Evolutionary conservation across 345 rosid species (phyloP).

Genomic region (Corchorus capsularis): DNA sequence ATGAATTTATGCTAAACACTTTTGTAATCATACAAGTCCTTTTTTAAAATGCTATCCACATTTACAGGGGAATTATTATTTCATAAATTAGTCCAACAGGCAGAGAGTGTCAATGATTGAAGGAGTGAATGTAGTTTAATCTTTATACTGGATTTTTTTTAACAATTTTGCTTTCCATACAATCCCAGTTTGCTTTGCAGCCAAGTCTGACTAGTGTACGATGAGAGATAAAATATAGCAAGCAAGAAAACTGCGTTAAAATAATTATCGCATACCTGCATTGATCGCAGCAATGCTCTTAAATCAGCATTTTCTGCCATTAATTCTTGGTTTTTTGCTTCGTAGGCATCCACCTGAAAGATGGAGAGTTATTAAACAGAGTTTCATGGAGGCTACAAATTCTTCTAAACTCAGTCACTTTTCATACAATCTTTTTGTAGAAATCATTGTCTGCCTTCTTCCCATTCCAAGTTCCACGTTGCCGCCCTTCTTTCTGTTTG

Average conservation of each 20-base stretch:
- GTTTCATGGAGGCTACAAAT: constrained; percentile 1
- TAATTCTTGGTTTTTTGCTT: constrained; percentile 88
- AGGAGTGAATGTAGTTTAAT: neutral
- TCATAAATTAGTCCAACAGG: neutral
- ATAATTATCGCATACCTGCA: constrained; percentile 58
- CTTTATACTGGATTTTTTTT: neutral
- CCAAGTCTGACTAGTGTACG: neutral
- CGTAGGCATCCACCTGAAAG: constrained; percentile 90
- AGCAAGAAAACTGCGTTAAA: neutral
- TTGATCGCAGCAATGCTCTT: constrained; percentile 86
- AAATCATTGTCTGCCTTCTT: constrained; percentile 94
- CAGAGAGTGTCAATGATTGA: too few species aligned
- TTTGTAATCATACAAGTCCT: neutral
- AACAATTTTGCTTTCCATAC: neutral
- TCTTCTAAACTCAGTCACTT: constrained; percentile 19
- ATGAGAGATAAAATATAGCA: neutral
- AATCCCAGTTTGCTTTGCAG: neutral
- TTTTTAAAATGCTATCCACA: neutral
- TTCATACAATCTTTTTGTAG: constrained; percentile 84
- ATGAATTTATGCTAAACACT: neutral
- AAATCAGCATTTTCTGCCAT: constrained; percentile 85
- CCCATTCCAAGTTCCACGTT: constrained; percentile 99
- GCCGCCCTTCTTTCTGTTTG: constrained; percentile 94
- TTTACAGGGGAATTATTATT: neutral
- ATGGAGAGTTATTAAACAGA: constrained; percentile 20